Conservation (phyloP, 441 rosid genomes). For the Populus hybrid region DNA sequence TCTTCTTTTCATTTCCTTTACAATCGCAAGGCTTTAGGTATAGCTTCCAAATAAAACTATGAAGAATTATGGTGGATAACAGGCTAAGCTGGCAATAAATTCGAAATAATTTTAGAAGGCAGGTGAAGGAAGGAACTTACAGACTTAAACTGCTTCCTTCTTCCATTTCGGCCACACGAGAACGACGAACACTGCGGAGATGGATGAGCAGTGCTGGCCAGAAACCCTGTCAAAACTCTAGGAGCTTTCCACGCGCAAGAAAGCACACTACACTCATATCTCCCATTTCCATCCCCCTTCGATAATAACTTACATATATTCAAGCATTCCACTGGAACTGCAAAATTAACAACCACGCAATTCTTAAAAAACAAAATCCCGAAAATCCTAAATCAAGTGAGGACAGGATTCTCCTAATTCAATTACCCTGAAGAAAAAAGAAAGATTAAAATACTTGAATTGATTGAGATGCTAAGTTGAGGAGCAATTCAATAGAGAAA, state of each 20-base stretch:
- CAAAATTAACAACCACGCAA: constrained; percentile 22
- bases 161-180: constrained; percentile 31
- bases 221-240: constrained; percentile 81
- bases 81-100: background rate
- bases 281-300: constrained; percentile 66
- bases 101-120: constrained; percentile 4
- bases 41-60: background rate
- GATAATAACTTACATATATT: constrained; percentile 58
- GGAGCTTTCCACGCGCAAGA: constrained; percentile 96
- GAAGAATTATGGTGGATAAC: background rate
- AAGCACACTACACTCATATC: constrained; percentile 68
- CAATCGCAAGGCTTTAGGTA: background rate
- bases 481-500: background rate
- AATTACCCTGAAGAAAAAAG: no score
- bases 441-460: no score
- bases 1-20: constrained; percentile 1
- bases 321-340: constrained; percentile 86
- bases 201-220: constrained; percentile 69
- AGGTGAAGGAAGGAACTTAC: constrained; percentile 36
- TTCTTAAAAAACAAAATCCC: background rate
- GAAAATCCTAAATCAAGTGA: background rate
- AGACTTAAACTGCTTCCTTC: constrained; percentile 36
- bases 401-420: background rate
- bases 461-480: background rate
- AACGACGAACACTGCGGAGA: constrained; percentile 44